Conservation (phyloP, 2,329 filamentous ascomycete species). For the Alternaria sp. region DNA sequence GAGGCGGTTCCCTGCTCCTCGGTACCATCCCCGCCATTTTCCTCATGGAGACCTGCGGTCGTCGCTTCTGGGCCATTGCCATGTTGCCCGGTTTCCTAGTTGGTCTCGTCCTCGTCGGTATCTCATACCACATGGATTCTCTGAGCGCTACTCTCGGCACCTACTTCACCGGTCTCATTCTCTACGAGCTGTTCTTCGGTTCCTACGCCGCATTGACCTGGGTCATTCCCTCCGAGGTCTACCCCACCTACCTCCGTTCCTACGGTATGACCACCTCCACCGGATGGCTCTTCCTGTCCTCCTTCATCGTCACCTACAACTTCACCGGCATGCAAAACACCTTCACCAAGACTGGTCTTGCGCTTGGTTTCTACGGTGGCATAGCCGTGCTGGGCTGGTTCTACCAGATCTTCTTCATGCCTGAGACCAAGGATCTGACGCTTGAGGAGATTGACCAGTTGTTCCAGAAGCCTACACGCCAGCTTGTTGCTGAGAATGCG, state of each 20-base stretch:
- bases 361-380: slow-evolving; percentile 75
- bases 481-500: slow-evolving; percentile 61
- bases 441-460: slow-evolving; percentile 75
- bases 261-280: slow-evolving; percentile 78
- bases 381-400: slow-evolving; percentile 74
- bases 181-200: slow-evolving; percentile 48
- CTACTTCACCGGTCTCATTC: slow-evolving; percentile 70
- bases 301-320: slow-evolving; percentile 78
- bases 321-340: slow-evolving; percentile 72
- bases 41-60: slow-evolving; percentile 74
- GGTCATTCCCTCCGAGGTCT: slow-evolving; percentile 68
- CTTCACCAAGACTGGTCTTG: slow-evolving; percentile 70
- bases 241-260: slow-evolving; percentile 73
- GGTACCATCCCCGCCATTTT: slow-evolving; percentile 73
- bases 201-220: slow-evolving; percentile 46
- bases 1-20: slow-evolving; percentile 70
- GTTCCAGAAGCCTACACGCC: slow-evolving; percentile 67
- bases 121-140: slow-evolving; percentile 64
- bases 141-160: slow-evolving; percentile 59
- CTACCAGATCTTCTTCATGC: slow-evolving; percentile 78
- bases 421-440: slow-evolving; percentile 72
- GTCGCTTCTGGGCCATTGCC: slow-evolving; percentile 75
- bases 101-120: slow-evolving; percentile 70
- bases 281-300: slow-evolving; percentile 71
- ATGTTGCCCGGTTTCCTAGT: slow-evolving; percentile 77